These are phyloP conservation scores for Phragmites australis DNA, from an alignment of 176 grass and related monocot genomes.

Conservation along the genomic window DNA sequence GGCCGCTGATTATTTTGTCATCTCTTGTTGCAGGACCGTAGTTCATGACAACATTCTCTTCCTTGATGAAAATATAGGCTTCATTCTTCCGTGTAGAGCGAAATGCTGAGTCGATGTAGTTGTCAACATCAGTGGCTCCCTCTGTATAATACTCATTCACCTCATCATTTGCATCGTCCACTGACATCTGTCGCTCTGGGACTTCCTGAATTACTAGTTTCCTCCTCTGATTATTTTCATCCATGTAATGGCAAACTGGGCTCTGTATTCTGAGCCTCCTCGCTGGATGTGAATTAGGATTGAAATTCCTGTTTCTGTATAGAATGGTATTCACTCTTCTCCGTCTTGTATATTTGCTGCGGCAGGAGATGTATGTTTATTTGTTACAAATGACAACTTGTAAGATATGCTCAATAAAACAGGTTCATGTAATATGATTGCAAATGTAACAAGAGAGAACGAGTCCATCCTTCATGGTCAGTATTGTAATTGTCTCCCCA, in stretches of 20 bases:
- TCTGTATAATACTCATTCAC: not conserved
- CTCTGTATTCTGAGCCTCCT: not conserved
- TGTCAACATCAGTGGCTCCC: not conserved
- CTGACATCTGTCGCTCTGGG: not conserved
- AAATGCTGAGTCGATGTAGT: conserved; percentile 14
- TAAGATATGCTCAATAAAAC: no score
- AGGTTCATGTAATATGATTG: no score
- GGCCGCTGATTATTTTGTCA: not conserved
- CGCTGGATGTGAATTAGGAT: not conserved
- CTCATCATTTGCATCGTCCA: not conserved
- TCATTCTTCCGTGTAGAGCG: not conserved
- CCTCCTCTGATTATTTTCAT: not conserved
- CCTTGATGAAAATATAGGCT: not conserved
- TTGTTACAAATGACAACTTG: not conserved
- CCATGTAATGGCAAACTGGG: not conserved
- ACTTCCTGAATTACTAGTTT: not conserved
- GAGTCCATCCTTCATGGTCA: no score
- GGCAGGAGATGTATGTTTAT: not conserved
- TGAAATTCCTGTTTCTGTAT: conserved; percentile 1
- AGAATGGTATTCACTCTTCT: not conserved
- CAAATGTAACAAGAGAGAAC: no score
- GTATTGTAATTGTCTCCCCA: no score
- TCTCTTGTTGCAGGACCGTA: not conserved
- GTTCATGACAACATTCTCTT: not conserved
- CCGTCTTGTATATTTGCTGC: not conserved